Evolutionary conservation across 345 rosid genomes (phyloP), one percentile per base, ranked within the genome.

Genomic region (Corchorus olitorius): DNA sequence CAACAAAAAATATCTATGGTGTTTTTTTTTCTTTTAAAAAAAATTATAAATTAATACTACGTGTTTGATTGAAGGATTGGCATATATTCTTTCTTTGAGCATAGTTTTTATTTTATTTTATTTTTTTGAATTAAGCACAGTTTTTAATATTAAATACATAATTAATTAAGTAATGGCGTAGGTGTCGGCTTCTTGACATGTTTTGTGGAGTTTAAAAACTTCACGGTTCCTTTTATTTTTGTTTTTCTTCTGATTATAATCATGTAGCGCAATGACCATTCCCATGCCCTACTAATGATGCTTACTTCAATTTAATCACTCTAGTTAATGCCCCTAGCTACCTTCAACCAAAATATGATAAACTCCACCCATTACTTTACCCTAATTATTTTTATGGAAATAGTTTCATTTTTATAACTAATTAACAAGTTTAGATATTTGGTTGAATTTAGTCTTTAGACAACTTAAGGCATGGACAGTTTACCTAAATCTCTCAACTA

Each of bases 301-400:
- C 6, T 37, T 43, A n/a, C 49, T 43, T 7, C 19, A 0, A 53
- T 15, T 53, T 55, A 0, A 19, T 54, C 17, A 54, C 59, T 17
- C 22, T 65, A 4, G 69, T 65, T 11, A 35, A 65, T 65, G 69
- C 9, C 8, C 20, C 20, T 27, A 27, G 27, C 22, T 1, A 39
- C 69, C 50, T 66, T 45, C 53, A 41, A 66, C 50, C 7, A 46
- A 48, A 67, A 11, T 33, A 65, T 65, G 13, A 65, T 65, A 65
- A 41, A 16, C 46, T 39, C 70, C 70, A 48, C 55, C 27, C 46
- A 45, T 10, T n/a, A 5, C 12, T 33, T 60, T 5, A 27, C 5
- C 41, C 65, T 60, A 20, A 58, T 22, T 58, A 20, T 58, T 8
- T 45, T 45, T 3, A 33, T 56, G 33, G 13, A 56, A 56, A 1